A percentile compares a stretch with the other conserved stretches of the same genome.
phyloP scores from a whole-genome alignment of 192 early-diverging fungal genomes.

The Umbelopsis vinacea region DNA sequence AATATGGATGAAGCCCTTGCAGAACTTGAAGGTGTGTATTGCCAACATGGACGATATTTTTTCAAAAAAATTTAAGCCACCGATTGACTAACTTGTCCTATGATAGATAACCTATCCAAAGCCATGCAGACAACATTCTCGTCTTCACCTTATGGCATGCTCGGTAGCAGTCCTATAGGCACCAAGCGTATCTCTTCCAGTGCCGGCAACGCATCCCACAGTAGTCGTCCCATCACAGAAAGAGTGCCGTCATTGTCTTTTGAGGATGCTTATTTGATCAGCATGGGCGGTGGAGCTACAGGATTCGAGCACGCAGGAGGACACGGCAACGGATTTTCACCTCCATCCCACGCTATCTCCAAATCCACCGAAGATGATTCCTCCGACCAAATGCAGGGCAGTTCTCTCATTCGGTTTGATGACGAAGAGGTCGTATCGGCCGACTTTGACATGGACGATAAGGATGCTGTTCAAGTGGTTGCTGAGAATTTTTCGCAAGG shows the following conservation, averaged over 20 bases:
- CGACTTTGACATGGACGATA: neutral
- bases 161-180: constrained; percentile 24
- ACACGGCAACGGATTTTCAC: constrained; percentile 8
- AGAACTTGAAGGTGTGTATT: constrained; percentile 41
- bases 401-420: constrained; percentile 40
- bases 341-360: neutral
- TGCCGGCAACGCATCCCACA: constrained; percentile 21
- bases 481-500: neutral
- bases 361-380: neutral
- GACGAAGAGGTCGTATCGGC: constrained; percentile 11
- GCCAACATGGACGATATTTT: neutral
- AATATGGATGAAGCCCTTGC: constrained; percentile 42
- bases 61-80: too few relatives aligned
- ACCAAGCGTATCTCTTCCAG: constrained; percentile 42
- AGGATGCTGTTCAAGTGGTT: constrained; percentile 20
- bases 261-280: constrained; percentile 63
- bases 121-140: constrained; percentile 47
- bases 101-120: constrained; percentile 43
- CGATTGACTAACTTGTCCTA: neutral
- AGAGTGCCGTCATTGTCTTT: constrained; percentile 51
- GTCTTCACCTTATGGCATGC: constrained; percentile 20
- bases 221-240: constrained; percentile 12
- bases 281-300: constrained; percentile 39
- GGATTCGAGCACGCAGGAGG: constrained; percentile 3
- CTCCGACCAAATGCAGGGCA: constrained; percentile 13